These are phyloP conservation scores for Barnettozyma sucrosica DNA, from an alignment of 805 yeast species.

Conservation along the genomic window DNA sequence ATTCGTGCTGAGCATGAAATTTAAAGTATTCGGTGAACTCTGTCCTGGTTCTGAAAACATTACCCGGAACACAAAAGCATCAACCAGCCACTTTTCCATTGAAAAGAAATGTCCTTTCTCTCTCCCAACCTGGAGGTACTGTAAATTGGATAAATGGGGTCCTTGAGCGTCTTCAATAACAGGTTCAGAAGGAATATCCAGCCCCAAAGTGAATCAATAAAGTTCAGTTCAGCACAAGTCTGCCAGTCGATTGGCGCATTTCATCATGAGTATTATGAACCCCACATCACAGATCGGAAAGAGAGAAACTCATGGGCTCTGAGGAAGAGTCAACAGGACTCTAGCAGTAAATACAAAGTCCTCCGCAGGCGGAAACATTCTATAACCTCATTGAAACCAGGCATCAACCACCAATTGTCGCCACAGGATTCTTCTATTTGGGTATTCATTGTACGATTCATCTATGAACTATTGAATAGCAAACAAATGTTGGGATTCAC, in stretches of 20 bases:
- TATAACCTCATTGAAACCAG: not conserved
- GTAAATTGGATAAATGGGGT: not conserved
- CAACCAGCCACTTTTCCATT: not conserved
- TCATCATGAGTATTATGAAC: not conserved
- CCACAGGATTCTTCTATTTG: not conserved
- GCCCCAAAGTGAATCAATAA: not conserved
- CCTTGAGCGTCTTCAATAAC: not conserved
- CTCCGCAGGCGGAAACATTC: not conserved
- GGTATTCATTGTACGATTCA: not conserved
- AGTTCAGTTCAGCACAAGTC: not conserved
- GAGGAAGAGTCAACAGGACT: not conserved
- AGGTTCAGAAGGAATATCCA: not conserved
- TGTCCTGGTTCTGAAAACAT: not conserved
- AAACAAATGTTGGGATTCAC: not conserved
- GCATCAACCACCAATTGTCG: not conserved
- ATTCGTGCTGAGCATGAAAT: too few relatives aligned
- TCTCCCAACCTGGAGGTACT: not conserved
- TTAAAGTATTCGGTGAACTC: too few relatives aligned
- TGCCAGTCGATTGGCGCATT: not conserved
- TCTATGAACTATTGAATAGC: not conserved
- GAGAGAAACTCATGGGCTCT: not conserved
- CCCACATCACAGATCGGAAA: not conserved
- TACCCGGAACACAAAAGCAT: not conserved
- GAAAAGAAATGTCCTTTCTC: not conserved
- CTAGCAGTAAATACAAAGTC: not conserved